These are phyloP conservation scores for Metarhizium humberi DNA, from an alignment of 2,329 filamentous ascomycete genomes.

Conservation along the genomic window DNA sequence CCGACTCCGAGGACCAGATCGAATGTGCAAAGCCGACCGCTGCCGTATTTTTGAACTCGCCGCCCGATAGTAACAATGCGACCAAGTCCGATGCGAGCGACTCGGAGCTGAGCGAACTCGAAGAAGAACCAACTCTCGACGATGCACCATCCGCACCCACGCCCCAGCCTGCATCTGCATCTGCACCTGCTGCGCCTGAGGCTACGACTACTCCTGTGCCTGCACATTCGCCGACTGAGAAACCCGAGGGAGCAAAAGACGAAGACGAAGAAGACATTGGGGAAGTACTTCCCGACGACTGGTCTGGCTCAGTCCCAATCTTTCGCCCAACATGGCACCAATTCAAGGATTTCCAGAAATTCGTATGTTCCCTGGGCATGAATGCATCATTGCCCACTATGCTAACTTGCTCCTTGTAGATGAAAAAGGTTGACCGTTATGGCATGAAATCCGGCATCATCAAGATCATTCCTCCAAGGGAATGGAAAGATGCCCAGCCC, in stretches of 20 bases:
- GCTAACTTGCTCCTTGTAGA: slow-evolving; percentile 29
- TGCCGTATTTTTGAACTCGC: slow-evolving; percentile 47
- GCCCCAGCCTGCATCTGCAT: slow-evolving; percentile 7
- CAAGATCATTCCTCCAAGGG: slow-evolving; percentile 85
- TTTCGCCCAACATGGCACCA: slow-evolving; percentile 95
- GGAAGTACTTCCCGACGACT: slow-evolving; percentile 77
- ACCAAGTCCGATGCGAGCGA: slow-evolving; percentile 51
- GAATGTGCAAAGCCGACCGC: slow-evolving; percentile 25
- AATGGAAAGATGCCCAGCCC: slow-evolving; percentile 82
- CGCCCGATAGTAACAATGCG: slow-evolving; percentile 54
- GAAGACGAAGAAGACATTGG: slow-evolving; percentile 55
- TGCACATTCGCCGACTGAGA: slow-evolving; percentile 15
- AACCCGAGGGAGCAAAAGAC: slow-evolving; percentile 15
- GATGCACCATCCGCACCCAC: slow-evolving; percentile 16
- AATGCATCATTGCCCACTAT: slow-evolving; percentile 15
- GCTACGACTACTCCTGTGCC: slow-evolving; percentile 10
- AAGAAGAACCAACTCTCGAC: slow-evolving; percentile 39
- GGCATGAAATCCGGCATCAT: slow-evolving; percentile 97
- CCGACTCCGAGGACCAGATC: slow-evolving; percentile 18
- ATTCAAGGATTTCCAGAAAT: slow-evolving; percentile 87
- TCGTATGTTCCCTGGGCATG: slow-evolving; percentile 46
- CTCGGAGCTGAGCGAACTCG: slow-evolving; percentile 58
- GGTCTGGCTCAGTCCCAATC: slow-evolving; percentile 83
- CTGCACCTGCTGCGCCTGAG: slow-evolving; percentile 15
- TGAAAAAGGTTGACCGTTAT: slow-evolving; percentile 80